Evolutionary conservation across 2,329 filamentous ascomycete species (phyloP).

Genomic region (Penicillium nordicum): DNA sequence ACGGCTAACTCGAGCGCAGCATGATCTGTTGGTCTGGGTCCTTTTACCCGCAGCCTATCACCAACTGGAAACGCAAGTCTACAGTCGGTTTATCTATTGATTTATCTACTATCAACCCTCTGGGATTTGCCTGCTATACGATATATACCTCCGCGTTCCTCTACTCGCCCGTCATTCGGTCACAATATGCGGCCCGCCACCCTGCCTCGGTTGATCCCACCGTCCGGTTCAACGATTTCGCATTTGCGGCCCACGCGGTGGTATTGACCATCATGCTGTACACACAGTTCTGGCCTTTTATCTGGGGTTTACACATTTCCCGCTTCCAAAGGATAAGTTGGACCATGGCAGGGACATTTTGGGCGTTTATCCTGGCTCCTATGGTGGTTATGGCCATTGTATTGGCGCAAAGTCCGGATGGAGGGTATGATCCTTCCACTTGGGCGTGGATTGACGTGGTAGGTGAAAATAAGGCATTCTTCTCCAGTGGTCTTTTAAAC

Average conservation of each 20-base stretch:
- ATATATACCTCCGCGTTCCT: conserved; percentile 72
- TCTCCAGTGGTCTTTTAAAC: neutral
- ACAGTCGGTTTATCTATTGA: conserved; percentile 84
- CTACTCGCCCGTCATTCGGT: conserved; percentile 71
- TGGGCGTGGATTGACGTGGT: conserved; percentile 67
- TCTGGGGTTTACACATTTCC: conserved; percentile 73
- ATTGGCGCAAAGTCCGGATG: conserved; percentile 37
- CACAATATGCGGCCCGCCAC: conserved; percentile 80
- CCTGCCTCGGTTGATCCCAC: conserved; percentile 70
- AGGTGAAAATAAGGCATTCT: conserved; percentile 19
- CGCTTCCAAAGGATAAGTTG: conserved; percentile 53
- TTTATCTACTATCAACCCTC: conserved; percentile 71
- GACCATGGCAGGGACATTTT: conserved; percentile 66
- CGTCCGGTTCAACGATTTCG: conserved; percentile 84
- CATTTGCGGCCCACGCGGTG: conserved; percentile 79
- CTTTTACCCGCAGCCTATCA: conserved; percentile 86
- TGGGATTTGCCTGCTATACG: conserved; percentile 64
- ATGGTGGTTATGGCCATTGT: conserved; percentile 43
- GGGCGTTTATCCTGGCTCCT: conserved; percentile 59
- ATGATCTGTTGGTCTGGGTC: conserved; percentile 76
- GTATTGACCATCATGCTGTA: conserved; percentile 69
- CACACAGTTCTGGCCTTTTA: conserved; percentile 66
- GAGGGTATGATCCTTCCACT: conserved; percentile 45
- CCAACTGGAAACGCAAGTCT: conserved; percentile 72
- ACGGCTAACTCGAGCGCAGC: conserved; percentile 26